Evolutionary conservation across 257 asterid genomes (phyloP).

Genomic region (Plectranthus barbatus): DNA sequence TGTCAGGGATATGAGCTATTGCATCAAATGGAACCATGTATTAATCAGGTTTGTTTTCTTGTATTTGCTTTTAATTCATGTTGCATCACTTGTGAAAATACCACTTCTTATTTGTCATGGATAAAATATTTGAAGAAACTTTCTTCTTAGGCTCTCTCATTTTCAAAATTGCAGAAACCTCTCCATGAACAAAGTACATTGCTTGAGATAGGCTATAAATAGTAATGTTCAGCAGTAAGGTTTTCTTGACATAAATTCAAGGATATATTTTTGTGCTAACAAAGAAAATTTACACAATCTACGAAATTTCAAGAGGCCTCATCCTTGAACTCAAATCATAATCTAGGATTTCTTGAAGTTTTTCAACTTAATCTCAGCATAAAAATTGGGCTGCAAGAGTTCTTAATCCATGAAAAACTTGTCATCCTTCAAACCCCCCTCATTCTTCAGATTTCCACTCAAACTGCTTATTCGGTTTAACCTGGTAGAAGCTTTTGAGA

Average conservation of each 20-base stretch:
- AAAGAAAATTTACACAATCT: not conserved
- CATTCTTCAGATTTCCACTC: not conserved
- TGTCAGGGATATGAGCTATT: constrained; percentile 85
- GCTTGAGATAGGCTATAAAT: not conserved
- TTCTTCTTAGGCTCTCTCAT: not conserved
- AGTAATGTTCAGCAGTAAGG: not conserved
- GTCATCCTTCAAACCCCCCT: not conserved
- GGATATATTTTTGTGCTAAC: not conserved
- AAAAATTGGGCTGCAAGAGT: not conserved
- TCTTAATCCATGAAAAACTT: not conserved
- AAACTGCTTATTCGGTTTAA: no score
- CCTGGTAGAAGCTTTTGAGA: no score
- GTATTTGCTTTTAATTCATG: not conserved
- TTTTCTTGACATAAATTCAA: not conserved
- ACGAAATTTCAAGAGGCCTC: not conserved
- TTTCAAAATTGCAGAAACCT: not conserved
- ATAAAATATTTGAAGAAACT: not conserved
- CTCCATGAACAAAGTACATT: not conserved
- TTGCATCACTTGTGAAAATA: not conserved
- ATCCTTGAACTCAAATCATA: not conserved
- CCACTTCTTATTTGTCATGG: not conserved
- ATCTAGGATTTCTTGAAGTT: not conserved
- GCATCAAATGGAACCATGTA: constrained; percentile 91
- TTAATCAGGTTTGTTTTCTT: constrained; percentile 55
- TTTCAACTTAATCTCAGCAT: not conserved